These are phyloP conservation scores for Prunus dulcis DNA, from an alignment of 306 rosid species.

Conservation along the genomic window DNA sequence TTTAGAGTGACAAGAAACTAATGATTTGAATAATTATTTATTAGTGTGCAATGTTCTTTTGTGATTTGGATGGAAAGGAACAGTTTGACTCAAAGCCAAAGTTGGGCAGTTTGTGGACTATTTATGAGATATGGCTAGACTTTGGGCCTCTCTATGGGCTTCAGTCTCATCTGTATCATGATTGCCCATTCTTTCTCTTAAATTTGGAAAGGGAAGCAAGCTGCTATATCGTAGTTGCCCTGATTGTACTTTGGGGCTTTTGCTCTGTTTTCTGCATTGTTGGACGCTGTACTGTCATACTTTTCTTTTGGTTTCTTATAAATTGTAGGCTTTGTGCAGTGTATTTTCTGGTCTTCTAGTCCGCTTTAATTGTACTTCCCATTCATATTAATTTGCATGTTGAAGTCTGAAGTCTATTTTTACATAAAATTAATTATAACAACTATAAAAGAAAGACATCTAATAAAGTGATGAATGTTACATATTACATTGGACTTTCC, in stretches of 20 bases:
- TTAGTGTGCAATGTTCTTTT: not conserved
- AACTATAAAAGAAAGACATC: not conserved
- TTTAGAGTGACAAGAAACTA: too few relatives aligned
- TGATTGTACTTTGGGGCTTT: not conserved
- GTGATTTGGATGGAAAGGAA: not conserved
- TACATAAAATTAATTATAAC: not conserved
- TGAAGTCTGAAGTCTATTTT: not conserved
- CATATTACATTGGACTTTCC: not conserved
- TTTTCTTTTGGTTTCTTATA: not conserved
- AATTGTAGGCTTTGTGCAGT: not conserved
- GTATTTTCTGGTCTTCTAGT: not conserved
- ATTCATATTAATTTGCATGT: not conserved
- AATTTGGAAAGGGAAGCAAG: not conserved
- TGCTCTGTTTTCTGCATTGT: not conserved
- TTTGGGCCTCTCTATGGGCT: not conserved
- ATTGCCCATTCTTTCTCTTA: not conserved
- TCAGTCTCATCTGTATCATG: not conserved
- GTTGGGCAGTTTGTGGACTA: not conserved
- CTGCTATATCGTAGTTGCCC: not conserved
- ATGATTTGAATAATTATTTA: not conserved
- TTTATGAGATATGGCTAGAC: not conserved
- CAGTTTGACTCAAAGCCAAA: not conserved
- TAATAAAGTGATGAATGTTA: not conserved
- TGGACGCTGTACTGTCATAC: not conserved
- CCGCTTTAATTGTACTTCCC: not conserved